Evolutionary conservation across 2,329 filamentous ascomycete species (phyloP).

Genomic region (Leptographium galeiforme): DNA sequence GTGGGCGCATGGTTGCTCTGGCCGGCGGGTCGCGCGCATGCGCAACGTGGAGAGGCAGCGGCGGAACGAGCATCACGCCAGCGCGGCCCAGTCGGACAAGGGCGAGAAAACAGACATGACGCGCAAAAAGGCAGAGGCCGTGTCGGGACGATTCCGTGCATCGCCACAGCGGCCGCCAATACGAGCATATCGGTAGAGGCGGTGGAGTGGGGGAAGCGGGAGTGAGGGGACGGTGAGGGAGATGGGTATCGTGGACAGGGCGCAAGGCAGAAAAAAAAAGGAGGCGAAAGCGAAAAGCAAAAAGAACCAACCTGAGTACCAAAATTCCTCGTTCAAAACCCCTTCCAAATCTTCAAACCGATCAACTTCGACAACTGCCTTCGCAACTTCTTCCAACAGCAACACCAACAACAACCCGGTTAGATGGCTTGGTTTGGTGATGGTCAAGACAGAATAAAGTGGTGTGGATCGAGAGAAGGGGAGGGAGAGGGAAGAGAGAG

Average conservation of each 20-base stretch:
- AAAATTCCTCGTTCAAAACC: neutral
- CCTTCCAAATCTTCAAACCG: constrained; percentile 3
- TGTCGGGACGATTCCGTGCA: neutral
- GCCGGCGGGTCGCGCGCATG: neutral
- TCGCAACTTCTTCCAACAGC: constrained; percentile 13
- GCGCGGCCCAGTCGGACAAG: neutral
- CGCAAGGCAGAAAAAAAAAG: neutral
- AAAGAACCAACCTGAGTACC: neutral
- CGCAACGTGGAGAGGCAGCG: neutral
- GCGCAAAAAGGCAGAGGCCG: neutral
- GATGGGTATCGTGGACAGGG: neutral
- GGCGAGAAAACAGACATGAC: neutral
- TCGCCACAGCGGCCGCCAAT: neutral
- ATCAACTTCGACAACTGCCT: constrained; percentile 12
- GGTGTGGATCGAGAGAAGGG: constrained; percentile 9
- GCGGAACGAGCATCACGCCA: neutral
- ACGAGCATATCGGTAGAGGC: neutral
- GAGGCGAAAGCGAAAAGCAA: neutral
- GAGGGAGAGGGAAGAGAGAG: constrained; percentile 8
- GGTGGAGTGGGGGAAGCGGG: neutral
- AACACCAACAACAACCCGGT: constrained; percentile 13
- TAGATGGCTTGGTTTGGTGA: constrained; percentile 7
- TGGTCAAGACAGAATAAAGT: constrained; percentile 4
- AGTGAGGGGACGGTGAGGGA: neutral
- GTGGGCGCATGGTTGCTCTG: neutral